Conservation (phyloP, 2,329 filamentous ascomycete species). For the Alternaria atra region DNA sequence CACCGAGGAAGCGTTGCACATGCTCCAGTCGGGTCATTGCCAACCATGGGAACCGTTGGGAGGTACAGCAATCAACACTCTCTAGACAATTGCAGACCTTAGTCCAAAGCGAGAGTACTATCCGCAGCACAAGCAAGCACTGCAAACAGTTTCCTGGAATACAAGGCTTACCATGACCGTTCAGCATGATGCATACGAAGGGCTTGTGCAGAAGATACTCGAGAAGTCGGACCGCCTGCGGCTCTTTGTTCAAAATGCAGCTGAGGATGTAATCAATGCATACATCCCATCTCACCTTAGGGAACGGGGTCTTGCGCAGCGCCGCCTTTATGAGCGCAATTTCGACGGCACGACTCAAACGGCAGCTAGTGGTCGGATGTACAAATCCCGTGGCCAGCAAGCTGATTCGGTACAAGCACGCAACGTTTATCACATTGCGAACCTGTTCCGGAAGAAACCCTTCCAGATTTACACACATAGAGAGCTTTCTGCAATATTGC, state of each 20-base stretch:
- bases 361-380: too few species aligned
- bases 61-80: conserved; percentile 5
- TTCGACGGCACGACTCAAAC: too few species aligned
- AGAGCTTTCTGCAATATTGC: conserved; percentile 22
- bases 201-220: conserved; percentile 23
- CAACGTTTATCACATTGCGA: conserved; percentile 24
- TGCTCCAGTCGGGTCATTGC: conserved; percentile 58
- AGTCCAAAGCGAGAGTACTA: conserved; percentile 56
- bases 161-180: conserved; percentile 41
- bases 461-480: conserved; percentile 18
- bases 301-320: too few species aligned
- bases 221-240: conserved; percentile 21
- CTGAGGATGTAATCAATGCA: conserved; percentile 8
- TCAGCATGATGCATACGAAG: conserved; percentile 34
- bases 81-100: conserved; percentile 35
- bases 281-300: conserved; percentile 15
- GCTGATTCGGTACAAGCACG: conserved; percentile 20
- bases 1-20: conserved; percentile 61
- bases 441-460: conserved; percentile 13
- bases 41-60: conserved; percentile 45
- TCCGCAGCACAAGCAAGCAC: conserved; percentile 49
- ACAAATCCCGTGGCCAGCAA: too few species aligned
- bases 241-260: conserved; percentile 20
- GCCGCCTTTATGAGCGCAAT: too few species aligned
- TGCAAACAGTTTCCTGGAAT: conserved; percentile 58